A percentile compares a stretch with the other conserved stretches of the same genome.
Evolutionary conservation across 192 early-diverging fungal species (phyloP).

Genomic region (Jimgerdemannia flammicorona): DNA sequence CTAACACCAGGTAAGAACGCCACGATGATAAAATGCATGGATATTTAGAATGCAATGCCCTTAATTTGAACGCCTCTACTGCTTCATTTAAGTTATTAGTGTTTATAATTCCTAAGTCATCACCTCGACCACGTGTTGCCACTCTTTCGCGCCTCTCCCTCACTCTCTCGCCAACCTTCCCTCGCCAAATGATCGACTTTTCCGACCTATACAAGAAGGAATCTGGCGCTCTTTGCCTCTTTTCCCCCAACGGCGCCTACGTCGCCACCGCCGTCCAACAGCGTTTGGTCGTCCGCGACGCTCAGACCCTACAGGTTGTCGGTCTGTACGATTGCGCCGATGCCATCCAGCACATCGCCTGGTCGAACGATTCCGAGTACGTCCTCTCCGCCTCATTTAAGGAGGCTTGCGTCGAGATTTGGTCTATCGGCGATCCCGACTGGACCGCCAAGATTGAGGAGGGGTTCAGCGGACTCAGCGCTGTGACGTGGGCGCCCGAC

Average conservation of each 20-base stretch:
- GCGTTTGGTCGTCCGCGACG: constrained; percentile 68
- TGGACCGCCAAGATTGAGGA: constrained; percentile 57
- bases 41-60: too few relatives aligned
- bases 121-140: too few relatives aligned
- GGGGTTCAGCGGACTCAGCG: constrained; percentile 36
- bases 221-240: constrained; percentile 41
- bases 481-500: constrained; percentile 50
- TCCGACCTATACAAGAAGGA: constrained; percentile 65
- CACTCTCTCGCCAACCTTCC: too few relatives aligned
- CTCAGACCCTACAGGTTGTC: constrained; percentile 56
- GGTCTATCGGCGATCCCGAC: constrained; percentile 47
- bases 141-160: too few relatives aligned
- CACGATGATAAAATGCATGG: too few relatives aligned
- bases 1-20: too few relatives aligned
- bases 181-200: too few relatives aligned
- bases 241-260: constrained; percentile 59
- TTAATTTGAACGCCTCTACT: too few relatives aligned
- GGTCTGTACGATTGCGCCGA: constrained; percentile 49
- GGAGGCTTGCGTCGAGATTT: constrained; percentile 47
- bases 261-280: constrained; percentile 67
- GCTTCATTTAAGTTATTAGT: too few relatives aligned
- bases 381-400: constrained; percentile 49
- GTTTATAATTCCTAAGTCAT: too few relatives aligned
- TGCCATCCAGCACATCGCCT: constrained; percentile 52
- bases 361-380: constrained; percentile 64